Evolutionary conservation across 2,329 filamentous ascomycete species (phyloP).

Genomic region (Thelonectria discophora): DNA sequence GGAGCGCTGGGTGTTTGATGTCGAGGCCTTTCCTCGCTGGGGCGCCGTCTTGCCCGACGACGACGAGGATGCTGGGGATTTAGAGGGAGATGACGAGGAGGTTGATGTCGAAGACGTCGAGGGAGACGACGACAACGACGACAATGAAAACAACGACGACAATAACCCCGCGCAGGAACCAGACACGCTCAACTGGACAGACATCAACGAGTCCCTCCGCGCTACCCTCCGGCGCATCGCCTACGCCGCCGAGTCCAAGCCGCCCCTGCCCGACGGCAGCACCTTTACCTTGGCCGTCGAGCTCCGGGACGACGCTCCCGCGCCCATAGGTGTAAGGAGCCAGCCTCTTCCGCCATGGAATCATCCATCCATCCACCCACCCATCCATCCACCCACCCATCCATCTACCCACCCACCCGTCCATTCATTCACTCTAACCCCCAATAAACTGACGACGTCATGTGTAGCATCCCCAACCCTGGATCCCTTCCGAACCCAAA

Average conservation of each 20-base stretch:
- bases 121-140: slow-evolving; percentile 30
- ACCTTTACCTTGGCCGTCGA: slow-evolving; percentile 83
- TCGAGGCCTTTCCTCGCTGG: slow-evolving; percentile 58
- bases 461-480: slow-evolving; percentile 65
- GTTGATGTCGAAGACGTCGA: slow-evolving; percentile 21
- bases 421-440: not conserved
- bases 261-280: slow-evolving; percentile 68
- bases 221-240: slow-evolving; percentile 71
- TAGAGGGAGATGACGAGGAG: slow-evolving; percentile 41
- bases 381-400: too few relatives aligned
- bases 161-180: slow-evolving; percentile 24
- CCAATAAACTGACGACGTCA: slow-evolving; percentile 10
- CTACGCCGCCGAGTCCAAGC: slow-evolving; percentile 65
- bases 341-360: too few relatives aligned
- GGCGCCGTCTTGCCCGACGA: slow-evolving; percentile 34
- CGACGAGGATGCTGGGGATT: slow-evolving; percentile 30
- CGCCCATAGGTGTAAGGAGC: slow-evolving; percentile 65
- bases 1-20: slow-evolving; percentile 70
- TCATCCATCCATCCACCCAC: too few relatives aligned
- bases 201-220: slow-evolving; percentile 78
- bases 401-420: too few relatives aligned
- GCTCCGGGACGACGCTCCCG: slow-evolving; percentile 66
- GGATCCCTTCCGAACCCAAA: slow-evolving; percentile 65
- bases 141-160: slow-evolving; percentile 40
- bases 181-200: slow-evolving; percentile 57